Conservation (phyloP, 306 rosid genomes). For the Sesbania bispinosa region DNA sequence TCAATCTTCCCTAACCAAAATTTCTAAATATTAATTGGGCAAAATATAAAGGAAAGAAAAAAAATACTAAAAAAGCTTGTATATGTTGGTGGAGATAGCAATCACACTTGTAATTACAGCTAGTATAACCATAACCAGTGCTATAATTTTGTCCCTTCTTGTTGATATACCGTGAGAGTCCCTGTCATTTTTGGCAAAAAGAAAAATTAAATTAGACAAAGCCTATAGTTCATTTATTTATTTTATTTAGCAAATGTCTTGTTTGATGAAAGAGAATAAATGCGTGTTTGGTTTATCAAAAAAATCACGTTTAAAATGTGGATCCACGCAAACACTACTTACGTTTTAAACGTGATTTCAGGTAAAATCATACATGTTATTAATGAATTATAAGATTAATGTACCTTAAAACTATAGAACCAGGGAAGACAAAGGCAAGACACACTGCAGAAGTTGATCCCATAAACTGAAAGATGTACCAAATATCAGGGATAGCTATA, state of each 20-base stretch:
- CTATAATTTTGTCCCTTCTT: conserved; percentile 56
- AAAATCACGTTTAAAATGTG: no score
- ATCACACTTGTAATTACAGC: conserved; percentile 61
- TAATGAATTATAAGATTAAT: neutral
- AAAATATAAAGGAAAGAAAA: neutral
- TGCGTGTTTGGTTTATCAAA: no score
- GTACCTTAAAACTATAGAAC: conserved; percentile 78
- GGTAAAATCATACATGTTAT: no score
- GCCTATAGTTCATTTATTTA: neutral
- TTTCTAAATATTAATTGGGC: neutral
- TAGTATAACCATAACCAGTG: conserved; percentile 57
- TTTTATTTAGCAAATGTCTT: neutral
- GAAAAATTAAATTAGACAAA: neutral
- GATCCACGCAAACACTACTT: no score
- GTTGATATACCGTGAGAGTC: conserved; percentile 69
- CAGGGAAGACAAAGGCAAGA: conserved; percentile 92
- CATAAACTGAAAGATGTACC: conserved; percentile 87
- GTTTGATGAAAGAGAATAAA: neutral
- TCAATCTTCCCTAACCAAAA: neutral
- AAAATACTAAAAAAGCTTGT: conserved; percentile 22
- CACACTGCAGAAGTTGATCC: conserved; percentile 87
- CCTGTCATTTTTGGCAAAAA: conserved; percentile 33
- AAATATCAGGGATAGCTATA: conserved; percentile 71
- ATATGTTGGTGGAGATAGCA: conserved; percentile 67
- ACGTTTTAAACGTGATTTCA: no score